Base-by-base conservation (phyloP, 176 grass and related monocot genomes). In the Carex parvula region DNA sequence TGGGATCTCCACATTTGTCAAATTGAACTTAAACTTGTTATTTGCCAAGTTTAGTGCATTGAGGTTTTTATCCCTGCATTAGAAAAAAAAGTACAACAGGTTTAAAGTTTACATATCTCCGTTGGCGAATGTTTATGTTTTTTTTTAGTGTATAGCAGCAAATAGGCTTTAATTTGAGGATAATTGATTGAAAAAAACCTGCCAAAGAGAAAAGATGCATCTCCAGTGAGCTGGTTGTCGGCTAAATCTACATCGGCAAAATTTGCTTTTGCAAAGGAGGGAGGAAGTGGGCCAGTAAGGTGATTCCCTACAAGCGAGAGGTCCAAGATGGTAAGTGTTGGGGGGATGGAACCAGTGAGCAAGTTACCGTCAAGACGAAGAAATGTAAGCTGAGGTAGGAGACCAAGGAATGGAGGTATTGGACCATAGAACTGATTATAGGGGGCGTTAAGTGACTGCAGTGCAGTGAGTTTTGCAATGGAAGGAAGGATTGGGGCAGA, bases 181-280 rank as follows among this genome's bases (percentile, higher is more conserved):
- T 3, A 63, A 35, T 44, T 60, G 37, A 64, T 64, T 46, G 56
- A 63, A 81, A 16, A 20, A 24, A 53, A 82, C 80, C 80, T 67
- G 84, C 86, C 91, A 79, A 92, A 92, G 62, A 92, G 86, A 75
- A 86, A 20, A 4, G 83, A 90, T 78, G 91, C 91, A 73, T 93
- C 91, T 69, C 91, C 87, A 0, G 81, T 72, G 55, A 93, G 70
- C 69, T 68, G 84, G 84, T 93, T 91, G 81, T 85, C 84, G 17
- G 39, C 10, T 70, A 93, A 21, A 54, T 87, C 84, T 11, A 93
- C 5, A 52, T 64, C 82, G 22, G 70, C 70, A 81, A 93, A 89
- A 32, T 2, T 22, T 0, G 76, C 81, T 41, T 0, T 62, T 26
- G 21, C 91, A 81, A 93, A 90, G 5, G 84, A 48, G 13, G 32